Evolutionary conservation across 805 yeast genomes (phyloP), one percentile per base, ranked within the genome.

Genomic region (Candida quercuum): DNA sequence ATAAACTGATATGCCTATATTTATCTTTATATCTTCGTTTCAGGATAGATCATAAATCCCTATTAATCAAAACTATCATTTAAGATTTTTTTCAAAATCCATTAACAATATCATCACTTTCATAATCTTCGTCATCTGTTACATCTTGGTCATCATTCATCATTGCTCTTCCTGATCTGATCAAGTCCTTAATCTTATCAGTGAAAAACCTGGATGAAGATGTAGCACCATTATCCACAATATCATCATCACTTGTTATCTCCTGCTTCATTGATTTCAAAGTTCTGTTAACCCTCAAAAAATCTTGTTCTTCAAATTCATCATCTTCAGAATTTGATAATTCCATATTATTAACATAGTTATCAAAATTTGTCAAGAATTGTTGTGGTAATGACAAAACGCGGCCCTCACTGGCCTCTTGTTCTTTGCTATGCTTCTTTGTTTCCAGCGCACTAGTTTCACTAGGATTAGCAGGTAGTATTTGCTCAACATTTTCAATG

Each of bases 321-420:
- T 46, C 50, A 3, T 47, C 56, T 8, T 43, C 49, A 7, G 36
- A 35, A 9, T 49, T 40, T 2, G 46, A 42, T 13, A 37, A 45
- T 15, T 46, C 46, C 28, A 55, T 40, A 28, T 43, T 53, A n/a
- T 52, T 49, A 8, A 53, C 30, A 32, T 48, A 53, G 14, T 45
- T 48, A 28, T 53, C 58, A 38, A 53, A 45, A 32, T 55, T 55
- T n/a, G 38, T 47, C 40, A 53, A 32, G n/a, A 53, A 35, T 32
- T 54, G 59, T 37, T 50, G 55, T n/a, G 59, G 56, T 11, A 54
- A 38, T 3, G 57, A 53, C 15, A 54, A 34, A 1, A 43, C 41
- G 21, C 45, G 32, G 5, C 32, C 31, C 3, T 16, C 32, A 11
- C 16, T 21, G 1, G 16, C 39, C 5, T 34, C 42, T 15, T 24